Conservation (phyloP, 495 filamentous ascomycete species). For the Xylaria sp. region DNA sequence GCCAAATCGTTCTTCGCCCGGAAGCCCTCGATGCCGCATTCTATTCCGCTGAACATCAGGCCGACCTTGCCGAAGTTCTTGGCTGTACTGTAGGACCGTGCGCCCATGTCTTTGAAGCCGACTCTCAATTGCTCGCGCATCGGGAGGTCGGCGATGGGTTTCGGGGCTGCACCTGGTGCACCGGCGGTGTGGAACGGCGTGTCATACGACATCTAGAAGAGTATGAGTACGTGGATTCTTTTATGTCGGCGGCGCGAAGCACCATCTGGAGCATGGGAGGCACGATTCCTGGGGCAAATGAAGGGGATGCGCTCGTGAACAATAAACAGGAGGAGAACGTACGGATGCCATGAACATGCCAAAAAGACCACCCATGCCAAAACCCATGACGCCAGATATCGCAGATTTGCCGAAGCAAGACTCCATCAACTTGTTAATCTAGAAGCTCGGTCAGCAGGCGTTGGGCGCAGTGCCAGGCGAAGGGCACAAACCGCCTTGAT, state of each 20-base stretch:
- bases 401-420: conserved; percentile 85
- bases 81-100: conserved; percentile 80
- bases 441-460: conserved; percentile 32
- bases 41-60: conserved; percentile 87
- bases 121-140: conserved; percentile 77
- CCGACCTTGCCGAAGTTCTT: conserved; percentile 96
- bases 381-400: conserved; percentile 84
- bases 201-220: conserved; percentile 84
- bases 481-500: conserved; percentile 44
- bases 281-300: neutral
- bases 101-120: conserved; percentile 95
- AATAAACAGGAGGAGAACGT: conserved; percentile 42
- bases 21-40: conserved; percentile 92
- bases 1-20: conserved; percentile 92
- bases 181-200: conserved; percentile 75
- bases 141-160: conserved; percentile 72
- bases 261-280: neutral
- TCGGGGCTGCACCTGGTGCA: conserved; percentile 60
- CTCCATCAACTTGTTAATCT: conserved; percentile 88
- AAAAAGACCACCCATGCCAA: conserved; percentile 89
- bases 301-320: neutral
- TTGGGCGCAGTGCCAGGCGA: conserved; percentile 21
- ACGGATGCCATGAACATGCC: conserved; percentile 95
- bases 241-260: neutral
- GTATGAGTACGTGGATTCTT: conserved; percentile 13